Conservation (phyloP, 2,329 filamentous ascomycete genomes). For the Coleophoma cylindrospora region DNA sequence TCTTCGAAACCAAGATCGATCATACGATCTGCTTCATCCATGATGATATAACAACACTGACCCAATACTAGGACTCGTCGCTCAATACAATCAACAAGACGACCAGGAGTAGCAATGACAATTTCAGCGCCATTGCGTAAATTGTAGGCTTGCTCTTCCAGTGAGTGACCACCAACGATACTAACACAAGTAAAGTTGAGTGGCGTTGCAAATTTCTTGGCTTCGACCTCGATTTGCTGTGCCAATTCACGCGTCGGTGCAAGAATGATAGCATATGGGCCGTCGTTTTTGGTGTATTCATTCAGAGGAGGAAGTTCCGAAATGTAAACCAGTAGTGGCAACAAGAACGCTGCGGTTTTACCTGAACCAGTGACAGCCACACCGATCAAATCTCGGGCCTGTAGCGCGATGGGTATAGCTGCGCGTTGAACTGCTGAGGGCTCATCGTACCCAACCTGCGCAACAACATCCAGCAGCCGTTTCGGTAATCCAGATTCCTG, state of each 20-base stretch:
- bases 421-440: conserved; percentile 90
- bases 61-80: conserved; percentile 82
- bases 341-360: conserved; percentile 92
- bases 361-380: conserved; percentile 97
- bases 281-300: conserved; percentile 85
- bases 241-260: conserved; percentile 96
- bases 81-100: conserved; percentile 95
- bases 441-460: conserved; percentile 83
- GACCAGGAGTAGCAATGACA: conserved; percentile 95
- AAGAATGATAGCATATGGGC: conserved; percentile 94
- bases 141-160: conserved; percentile 90
- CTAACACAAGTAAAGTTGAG: conserved; percentile 93
- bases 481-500: conserved; percentile 75
- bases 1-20: conserved; percentile 98
- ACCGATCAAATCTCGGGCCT: conserved; percentile 93
- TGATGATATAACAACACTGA: conserved; percentile 98
- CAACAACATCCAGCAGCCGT: conserved; percentile 74
- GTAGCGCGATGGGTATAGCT: conserved; percentile 89
- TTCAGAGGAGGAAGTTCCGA: conserved; percentile 80
- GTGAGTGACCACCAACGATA: conserved; percentile 93
- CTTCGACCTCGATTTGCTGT: conserved; percentile 94
- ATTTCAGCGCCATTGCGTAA: conserved; percentile 93
- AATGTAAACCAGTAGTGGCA: conserved; percentile 92
- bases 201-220: conserved; percentile 83
- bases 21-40: conserved; percentile 99